Evolutionary conservation across 2,329 filamentous ascomycete genomes (phyloP), one percentile per base, ranked within the genome.

Genomic region (Helminthosporium solani): DNA sequence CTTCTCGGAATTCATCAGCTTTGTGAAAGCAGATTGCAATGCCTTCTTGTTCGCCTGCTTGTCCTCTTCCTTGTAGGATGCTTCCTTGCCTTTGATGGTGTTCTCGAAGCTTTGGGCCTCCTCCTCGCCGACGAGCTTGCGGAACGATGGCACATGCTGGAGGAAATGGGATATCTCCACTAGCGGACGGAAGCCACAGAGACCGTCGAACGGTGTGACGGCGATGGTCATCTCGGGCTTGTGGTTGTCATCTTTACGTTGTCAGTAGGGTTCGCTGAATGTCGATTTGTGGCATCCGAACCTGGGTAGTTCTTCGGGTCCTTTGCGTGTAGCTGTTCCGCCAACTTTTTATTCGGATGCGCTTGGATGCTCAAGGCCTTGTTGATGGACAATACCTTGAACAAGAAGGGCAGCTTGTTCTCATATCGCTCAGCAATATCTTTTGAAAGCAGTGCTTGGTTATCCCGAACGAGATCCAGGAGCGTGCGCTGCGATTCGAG

Each of bases 191-290:
- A 99, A 99, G 27, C 94, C 94, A 63, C 94, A 99, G 27, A 99
- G 81, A 0, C 94, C 94, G 68, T 97, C 92, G 57, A 99, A 99
- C 0, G 90, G 86, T 1, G 94, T 97, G 62, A 99, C 86, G 52
- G 94, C 94, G 70, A 99, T 96, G 52, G 94, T 91, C 94, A 99
- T 99, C 74, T 99, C 94, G 27, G 94, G 94, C 75, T 99, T 99
- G 79, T 99, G 94, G 75, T 99, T 99, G 76, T 97, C 92, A 77
- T 99, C 56, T 57, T 33, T 18, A n/a, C 19, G n/a, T 18, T 6
- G 33, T 64, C 16, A 63, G 59, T 18, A 25, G n/a, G 2, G 5
- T 27, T 31, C 12, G 34, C 9, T 11, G 19, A 1, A 33, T 19
- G 23, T 11, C 6, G 7, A n/a, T n/a, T 14, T 15, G 18, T 20